Percentiles rank a stretch among this genome's conserved stretches.
phyloP scores from a whole-genome alignment of 306 rosid genomes.

The Quercus alba region DNA sequence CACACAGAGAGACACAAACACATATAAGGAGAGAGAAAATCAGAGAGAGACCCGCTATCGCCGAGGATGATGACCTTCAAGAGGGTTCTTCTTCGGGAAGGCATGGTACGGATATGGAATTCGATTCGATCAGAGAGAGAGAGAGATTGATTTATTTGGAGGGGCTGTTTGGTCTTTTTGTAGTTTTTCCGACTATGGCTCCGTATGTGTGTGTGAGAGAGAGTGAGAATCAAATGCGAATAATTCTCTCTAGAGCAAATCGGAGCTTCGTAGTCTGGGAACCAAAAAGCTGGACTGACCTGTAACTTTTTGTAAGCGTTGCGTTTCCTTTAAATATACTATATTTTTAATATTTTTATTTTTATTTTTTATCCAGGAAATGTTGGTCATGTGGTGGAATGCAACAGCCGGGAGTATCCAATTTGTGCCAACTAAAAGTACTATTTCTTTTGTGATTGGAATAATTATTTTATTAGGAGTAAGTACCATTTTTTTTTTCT shows the following conservation, averaged over 20 bases:
- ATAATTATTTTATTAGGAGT: no score
- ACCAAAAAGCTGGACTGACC: slow-evolving; percentile 25
- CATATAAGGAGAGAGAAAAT: neutral
- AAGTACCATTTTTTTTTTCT: no score
- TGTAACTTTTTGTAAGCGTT: neutral
- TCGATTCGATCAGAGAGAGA: slow-evolving; percentile 27
- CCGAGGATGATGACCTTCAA: slow-evolving; percentile 99
- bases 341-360: no score
- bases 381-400: no score
- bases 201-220: neutral
- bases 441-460: no score
- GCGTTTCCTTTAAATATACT: no score
- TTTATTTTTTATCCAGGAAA: no score
- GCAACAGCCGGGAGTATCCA: no score
- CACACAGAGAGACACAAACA: neutral
- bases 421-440: no score
- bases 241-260: neutral
- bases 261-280: slow-evolving; percentile 20
- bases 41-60: slow-evolving; percentile 78
- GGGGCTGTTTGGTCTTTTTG: neutral
- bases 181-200: neutral
- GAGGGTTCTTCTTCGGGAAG: slow-evolving; percentile 96
- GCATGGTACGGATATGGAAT: slow-evolving; percentile 47
- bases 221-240: neutral
- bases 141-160: neutral